phyloP scores from a whole-genome alignment of 495 filamentous ascomycete genomes.

The Aspergillus campestris region DNA sequence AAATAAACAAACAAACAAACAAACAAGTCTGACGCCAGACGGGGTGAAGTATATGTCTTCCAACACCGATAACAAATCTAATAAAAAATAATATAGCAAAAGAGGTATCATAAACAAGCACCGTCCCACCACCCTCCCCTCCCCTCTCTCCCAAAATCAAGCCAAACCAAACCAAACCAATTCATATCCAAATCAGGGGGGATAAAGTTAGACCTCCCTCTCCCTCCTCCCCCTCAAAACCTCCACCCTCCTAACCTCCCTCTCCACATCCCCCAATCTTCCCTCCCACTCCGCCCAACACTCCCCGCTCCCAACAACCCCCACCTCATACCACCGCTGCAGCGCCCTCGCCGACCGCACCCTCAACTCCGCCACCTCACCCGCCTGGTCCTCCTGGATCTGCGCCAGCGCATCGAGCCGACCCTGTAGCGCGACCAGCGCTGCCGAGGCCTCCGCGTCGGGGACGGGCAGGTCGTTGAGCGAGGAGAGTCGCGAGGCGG shows the following conservation, averaged over 20 bases:
- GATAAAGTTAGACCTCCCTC: conserved; percentile 26
- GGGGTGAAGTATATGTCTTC: too few relatives aligned
- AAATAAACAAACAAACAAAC: too few relatives aligned
- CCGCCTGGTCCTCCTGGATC: conserved; percentile 62
- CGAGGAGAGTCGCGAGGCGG: conserved; percentile 70
- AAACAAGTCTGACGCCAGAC: too few relatives aligned
- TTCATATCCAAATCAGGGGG: not conserved
- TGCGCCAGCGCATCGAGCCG: conserved; percentile 58
- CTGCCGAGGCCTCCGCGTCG: conserved; percentile 54
- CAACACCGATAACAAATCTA: too few relatives aligned
- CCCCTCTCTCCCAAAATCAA: too few relatives aligned
- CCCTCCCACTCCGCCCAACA: conserved; percentile 70
- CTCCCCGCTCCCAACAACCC: conserved; percentile 58
- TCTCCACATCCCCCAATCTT: conserved; percentile 58
- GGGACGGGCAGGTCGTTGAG: conserved; percentile 72
- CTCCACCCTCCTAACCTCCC: conserved; percentile 52
- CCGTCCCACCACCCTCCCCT: too few relatives aligned
- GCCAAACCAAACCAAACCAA: conserved; percentile 1
- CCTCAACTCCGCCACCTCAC: conserved; percentile 60
- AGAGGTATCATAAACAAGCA: too few relatives aligned
- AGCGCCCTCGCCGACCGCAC: conserved; percentile 64
- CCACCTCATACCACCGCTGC: conserved; percentile 71
- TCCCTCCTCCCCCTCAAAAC: conserved; percentile 29
- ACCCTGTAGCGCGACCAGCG: conserved; percentile 60
- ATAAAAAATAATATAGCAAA: too few relatives aligned